Conservation (phyloP, 352 stramenopile species). For the Globisporangium lucens region DNA sequence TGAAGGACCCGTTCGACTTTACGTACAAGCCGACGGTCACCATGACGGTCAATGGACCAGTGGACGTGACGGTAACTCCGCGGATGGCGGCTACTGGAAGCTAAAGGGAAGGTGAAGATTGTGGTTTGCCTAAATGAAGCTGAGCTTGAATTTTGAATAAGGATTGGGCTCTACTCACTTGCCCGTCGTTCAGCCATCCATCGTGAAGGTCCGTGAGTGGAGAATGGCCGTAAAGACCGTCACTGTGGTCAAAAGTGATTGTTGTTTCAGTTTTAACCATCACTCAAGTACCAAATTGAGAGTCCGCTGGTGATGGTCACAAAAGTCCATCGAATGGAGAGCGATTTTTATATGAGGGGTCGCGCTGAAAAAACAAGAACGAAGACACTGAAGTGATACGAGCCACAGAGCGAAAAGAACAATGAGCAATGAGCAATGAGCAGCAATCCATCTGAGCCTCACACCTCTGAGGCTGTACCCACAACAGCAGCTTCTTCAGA, state of each 20-base stretch:
- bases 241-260: neutral
- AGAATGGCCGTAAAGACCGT: neutral
- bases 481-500: neutral
- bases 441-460: neutral
- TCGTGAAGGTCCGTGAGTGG: neutral
- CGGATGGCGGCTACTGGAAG: neutral
- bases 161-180: neutral
- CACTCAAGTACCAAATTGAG: neutral
- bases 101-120: neutral
- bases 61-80: slow-evolving; percentile 8
- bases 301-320: neutral
- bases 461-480: neutral
- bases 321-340: neutral
- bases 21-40: slow-evolving; percentile 52
- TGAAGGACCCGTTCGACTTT: slow-evolving; percentile 38
- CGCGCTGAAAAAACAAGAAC: neutral
- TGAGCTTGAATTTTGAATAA: neutral
- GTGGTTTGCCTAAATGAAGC: neutral
- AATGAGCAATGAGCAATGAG: neutral
- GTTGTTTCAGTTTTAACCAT: neutral
- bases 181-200: neutral
- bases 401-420: neutral
- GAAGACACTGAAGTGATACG: neutral
- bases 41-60: slow-evolving; percentile 32
- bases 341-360: neutral